A percentile compares a stretch with the other conserved stretches of the same genome.
phyloP scores from a whole-genome alignment of 305 asterid species.

The Fraxinus sp. region DNA sequence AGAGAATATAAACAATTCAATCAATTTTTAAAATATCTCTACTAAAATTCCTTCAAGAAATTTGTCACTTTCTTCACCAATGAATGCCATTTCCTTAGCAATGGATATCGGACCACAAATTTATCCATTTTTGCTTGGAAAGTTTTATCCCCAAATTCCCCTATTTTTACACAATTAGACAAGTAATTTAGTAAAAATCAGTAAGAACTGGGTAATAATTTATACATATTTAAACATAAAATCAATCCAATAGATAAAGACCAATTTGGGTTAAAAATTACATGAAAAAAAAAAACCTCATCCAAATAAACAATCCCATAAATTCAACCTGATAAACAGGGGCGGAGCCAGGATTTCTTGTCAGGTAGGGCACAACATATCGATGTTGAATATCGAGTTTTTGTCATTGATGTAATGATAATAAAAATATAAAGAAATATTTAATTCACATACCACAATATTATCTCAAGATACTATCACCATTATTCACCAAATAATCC shows the following conservation, averaged over 20 bases:
- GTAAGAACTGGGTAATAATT: not conserved
- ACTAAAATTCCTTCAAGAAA: no score
- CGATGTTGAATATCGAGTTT: no score
- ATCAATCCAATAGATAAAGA: not conserved
- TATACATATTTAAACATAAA: not conserved
- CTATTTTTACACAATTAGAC: not conserved
- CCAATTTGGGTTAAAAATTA: not conserved
- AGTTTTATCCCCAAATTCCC: not conserved
- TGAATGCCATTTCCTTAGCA: not conserved
- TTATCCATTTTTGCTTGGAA: not conserved
- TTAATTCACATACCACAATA: no score
- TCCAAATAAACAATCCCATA: not conserved
- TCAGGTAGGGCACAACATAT: no score
- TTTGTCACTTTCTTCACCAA: not conserved
- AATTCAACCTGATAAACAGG: not conserved
- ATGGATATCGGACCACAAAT: not conserved
- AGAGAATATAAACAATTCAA: not conserved
- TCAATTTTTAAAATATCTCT: not conserved
- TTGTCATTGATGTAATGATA: no score
- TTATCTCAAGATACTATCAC: no score
- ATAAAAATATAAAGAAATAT: no score
- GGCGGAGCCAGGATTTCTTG: no score
- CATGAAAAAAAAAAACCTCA: not conserved
- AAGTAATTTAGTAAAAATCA: no score
- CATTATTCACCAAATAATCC: no score